Conservation (phyloP, 2,329 filamentous ascomycete genomes). For the Westerdykella aurantiaca region DNA sequence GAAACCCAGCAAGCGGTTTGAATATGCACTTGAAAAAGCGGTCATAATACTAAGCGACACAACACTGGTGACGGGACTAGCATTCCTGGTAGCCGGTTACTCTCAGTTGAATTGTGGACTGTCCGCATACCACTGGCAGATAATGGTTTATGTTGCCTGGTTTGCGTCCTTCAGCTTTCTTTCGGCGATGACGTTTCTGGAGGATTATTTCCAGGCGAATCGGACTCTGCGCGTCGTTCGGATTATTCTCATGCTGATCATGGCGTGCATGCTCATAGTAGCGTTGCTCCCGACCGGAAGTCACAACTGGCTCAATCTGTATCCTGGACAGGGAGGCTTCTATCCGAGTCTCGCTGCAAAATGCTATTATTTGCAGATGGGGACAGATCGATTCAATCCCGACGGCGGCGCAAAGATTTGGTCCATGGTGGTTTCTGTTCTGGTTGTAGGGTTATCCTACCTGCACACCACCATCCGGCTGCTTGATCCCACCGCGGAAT, state of each 20-base stretch:
- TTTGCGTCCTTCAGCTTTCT: constrained; percentile 19
- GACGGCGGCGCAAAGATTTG: constrained; percentile 13
- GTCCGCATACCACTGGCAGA: constrained; percentile 23
- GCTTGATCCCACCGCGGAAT: constrained; percentile 12
- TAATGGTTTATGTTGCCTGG: constrained; percentile 23
- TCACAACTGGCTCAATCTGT: constrained; percentile 17
- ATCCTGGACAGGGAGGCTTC: constrained; percentile 11
- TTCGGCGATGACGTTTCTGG: constrained; percentile 16
- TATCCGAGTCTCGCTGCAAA: constrained; percentile 15
- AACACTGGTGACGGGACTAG: constrained; percentile 22
- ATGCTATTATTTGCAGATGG: constrained; percentile 18
- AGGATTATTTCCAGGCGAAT: constrained; percentile 17
- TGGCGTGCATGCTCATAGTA: constrained; percentile 13
- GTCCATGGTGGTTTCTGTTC: constrained; percentile 20
- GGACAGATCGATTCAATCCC: constrained; percentile 3
- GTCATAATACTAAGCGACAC: constrained; percentile 24
- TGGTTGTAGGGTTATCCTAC: constrained; percentile 17
- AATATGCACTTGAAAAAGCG: constrained; percentile 24
- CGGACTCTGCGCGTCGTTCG: constrained; percentile 15
- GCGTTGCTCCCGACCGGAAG: constrained; percentile 21
- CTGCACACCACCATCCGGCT: constrained; percentile 15
- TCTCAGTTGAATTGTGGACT: constrained; percentile 21
- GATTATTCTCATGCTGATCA: constrained; percentile 16
- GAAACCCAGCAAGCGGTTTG: constrained; percentile 17
- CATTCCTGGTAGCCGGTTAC: constrained; percentile 16